Base-by-base conservation (phyloP, 768 basidiomycete species). In the Glaciozyma martinii region DNA sequence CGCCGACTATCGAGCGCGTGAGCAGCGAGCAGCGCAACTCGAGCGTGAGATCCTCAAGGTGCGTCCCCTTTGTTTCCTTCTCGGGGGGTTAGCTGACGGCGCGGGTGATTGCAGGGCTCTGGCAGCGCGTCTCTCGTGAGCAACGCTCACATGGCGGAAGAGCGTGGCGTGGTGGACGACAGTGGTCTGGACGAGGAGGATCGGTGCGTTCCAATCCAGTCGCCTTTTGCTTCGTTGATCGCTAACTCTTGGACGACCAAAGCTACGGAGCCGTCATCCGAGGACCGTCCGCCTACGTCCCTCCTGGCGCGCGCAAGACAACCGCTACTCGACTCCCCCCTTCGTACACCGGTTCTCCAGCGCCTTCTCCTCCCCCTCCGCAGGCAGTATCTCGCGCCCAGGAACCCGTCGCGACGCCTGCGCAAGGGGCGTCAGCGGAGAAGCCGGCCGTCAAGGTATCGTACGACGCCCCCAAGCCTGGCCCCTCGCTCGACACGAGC, bases 211-310 rank as follows among this genome's bases (percentile, higher is more conserved):
- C 70, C 3, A 33, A 56, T 47, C 37, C 42, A 18, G 55, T 9
- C 52, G 66, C 57, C 60, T 58, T 65, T 63, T 54, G 43, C 62
- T 65, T 66, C 76, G 59, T 13, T 40, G 7, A 75, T 76, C 65
- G 76, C 37, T 56, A 23, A 56, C 55, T 65, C 52, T 62, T n/a
- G 2, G 23, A 12, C 27, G 49, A 56, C 60, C 63, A 63, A 49
- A 95, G 92, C 77, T 98, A 90, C 75, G 88, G 89, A 62, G 92
- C 91, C 32, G 95, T 98, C 37, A 86, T 88, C 57, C 87, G 95
- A 62, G 82, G 85, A 40, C 81, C 86, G 23, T 88, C 87, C 73
- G 94, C 93, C 30, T 99, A 99, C 75, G 84, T 98, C 46, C 95
- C 95, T 54, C 94, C 94, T 3, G 90, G 86, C 66, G 91, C 92